Conservation (phyloP, 176 grass and related monocot species). For the Thinopyrum elongatum region DNA sequence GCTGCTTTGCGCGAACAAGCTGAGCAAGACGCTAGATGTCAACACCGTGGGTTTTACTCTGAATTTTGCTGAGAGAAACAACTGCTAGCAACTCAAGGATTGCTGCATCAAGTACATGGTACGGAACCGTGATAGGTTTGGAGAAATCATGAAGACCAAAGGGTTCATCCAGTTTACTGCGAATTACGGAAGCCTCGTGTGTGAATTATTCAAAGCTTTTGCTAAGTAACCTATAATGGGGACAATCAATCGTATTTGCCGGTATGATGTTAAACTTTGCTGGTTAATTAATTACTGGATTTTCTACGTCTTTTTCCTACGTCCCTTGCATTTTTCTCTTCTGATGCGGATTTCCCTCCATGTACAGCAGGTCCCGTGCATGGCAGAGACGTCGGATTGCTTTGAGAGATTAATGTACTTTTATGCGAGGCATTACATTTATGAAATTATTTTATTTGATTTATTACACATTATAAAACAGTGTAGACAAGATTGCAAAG, state of each 20-base stretch:
- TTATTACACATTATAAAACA: too few relatives aligned
- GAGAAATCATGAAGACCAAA: not conserved
- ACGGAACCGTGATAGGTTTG: not conserved
- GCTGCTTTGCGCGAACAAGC: not conserved
- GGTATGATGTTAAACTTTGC: not conserved
- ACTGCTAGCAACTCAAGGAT: not conserved
- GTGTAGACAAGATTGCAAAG: too few relatives aligned
- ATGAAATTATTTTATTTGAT: too few relatives aligned
- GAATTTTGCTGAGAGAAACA: not conserved
- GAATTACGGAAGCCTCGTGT: not conserved
- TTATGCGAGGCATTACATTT: too few relatives aligned
- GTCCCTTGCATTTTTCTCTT: too few relatives aligned
- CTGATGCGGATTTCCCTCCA: too few relatives aligned
- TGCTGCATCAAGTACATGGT: not conserved
- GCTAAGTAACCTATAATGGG: not conserved
- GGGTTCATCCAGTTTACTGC: not conserved
- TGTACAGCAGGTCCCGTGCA: too few relatives aligned
- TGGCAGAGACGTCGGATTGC: too few relatives aligned
- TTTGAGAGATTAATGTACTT: too few relatives aligned
- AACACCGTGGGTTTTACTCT: not conserved
- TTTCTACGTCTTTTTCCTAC: too few relatives aligned
- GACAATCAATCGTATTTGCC: not conserved
- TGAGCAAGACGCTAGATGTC: not conserved
- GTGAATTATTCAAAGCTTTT: not conserved
- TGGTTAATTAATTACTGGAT: too few relatives aligned